Evolutionary conservation across 371 early-diverging fungal genomes (phyloP).

Genomic region (Saksenaea oblongispora): DNA sequence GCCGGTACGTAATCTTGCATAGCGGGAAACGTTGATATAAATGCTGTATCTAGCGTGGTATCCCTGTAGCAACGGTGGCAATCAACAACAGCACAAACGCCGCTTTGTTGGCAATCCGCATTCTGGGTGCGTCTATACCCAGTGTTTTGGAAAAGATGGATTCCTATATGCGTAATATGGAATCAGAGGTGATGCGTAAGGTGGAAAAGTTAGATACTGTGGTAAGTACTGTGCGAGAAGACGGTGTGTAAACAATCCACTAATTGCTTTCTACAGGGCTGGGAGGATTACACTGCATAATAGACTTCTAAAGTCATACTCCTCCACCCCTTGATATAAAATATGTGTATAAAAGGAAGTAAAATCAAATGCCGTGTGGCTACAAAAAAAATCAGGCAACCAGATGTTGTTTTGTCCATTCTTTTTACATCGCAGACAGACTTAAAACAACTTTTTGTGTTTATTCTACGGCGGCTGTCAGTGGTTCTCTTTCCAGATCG

Average conservation of each 20-base stretch:
- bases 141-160: slow-evolving; percentile 76
- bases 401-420: neutral
- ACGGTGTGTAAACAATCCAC: neutral
- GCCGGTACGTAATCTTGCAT: slow-evolving; percentile 71
- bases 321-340: no score
- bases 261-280: slow-evolving; percentile 11
- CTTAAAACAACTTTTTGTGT: neutral
- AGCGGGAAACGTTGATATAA: neutral
- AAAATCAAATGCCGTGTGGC: neutral
- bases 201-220: slow-evolving; percentile 73
- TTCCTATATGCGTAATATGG: slow-evolving; percentile 77
- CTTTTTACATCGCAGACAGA: neutral
- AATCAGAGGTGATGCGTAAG: slow-evolving; percentile 83
- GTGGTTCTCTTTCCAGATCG: neutral
- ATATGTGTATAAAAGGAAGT: no score
- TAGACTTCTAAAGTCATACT: neutral
- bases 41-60: slow-evolving; percentile 75
- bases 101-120: slow-evolving; percentile 91
- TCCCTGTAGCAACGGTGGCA: slow-evolving; percentile 97
- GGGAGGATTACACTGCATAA: slow-evolving; percentile 12
- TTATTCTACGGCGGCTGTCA: neutral
- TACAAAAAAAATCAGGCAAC: neutral
- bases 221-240: slow-evolving; percentile 32
- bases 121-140: slow-evolving; percentile 80
- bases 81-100: slow-evolving; percentile 97